Evolutionary conservation across 208 protist genomes (phyloP).

Genomic region (Trypanosoma boissoni): DNA sequence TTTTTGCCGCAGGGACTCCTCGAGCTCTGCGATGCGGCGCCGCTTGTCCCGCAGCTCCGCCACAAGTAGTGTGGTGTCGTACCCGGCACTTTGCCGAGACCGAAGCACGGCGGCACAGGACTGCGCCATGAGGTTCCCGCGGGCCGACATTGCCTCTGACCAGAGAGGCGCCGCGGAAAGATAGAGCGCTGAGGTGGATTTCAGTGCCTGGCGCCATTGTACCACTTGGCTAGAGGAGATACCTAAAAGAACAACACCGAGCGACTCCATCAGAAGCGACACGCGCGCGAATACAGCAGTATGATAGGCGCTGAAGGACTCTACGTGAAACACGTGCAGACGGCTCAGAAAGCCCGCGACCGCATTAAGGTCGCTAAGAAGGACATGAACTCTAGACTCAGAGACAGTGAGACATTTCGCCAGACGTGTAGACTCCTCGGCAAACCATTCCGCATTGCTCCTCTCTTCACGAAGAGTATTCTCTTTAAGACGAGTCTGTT

Average conservation of each 20-base stretch:
- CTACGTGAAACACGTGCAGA: too few relatives aligned
- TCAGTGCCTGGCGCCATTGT: not conserved
- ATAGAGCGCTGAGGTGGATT: not conserved
- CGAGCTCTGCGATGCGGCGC: conserved; percentile 29
- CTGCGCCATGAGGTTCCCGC: conserved; percentile 2
- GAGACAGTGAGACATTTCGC: too few relatives aligned
- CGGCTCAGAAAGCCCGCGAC: too few relatives aligned
- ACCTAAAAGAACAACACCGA: too few relatives aligned
- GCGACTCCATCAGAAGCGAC: too few relatives aligned
- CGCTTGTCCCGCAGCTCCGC: conserved; percentile 28
- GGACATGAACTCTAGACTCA: too few relatives aligned
- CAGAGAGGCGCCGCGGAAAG: conserved; percentile 1
- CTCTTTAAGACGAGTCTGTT: not conserved
- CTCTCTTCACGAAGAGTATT: too few relatives aligned
- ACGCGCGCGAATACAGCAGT: too few relatives aligned
- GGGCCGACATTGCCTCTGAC: conserved; percentile 5
- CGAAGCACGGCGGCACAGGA: not conserved
- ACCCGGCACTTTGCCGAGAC: not conserved
- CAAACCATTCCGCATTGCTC: too few relatives aligned
- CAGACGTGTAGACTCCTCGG: too few relatives aligned
- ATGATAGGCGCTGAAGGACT: too few relatives aligned
- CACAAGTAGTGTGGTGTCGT: not conserved
- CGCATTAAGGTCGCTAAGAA: too few relatives aligned
- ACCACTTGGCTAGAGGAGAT: not conserved
- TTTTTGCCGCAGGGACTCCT: conserved; percentile 37